Base-by-base conservation (phyloP, 116 monocot genomes). In the Thalassia testudinum region DNA sequence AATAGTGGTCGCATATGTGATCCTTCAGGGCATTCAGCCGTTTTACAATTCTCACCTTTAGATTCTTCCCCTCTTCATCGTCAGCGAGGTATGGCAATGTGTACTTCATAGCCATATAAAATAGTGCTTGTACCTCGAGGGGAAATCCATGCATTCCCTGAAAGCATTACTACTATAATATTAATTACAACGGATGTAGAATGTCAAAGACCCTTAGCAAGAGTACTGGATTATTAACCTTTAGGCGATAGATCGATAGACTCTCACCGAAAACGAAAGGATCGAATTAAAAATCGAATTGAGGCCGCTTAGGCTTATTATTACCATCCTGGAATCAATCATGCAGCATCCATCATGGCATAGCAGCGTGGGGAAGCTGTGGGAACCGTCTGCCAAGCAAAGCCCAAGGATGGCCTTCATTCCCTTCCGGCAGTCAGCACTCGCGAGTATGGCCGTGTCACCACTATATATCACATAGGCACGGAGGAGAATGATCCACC, bases 111-210 rank as follows among this genome's bases (percentile, higher is more conserved):
- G 66, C 71, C 71, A 64, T 71, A 44, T 59, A 63, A 48, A 71
- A 71, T 20, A 71, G 57, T 21, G 71, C 63, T 71, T 71, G 71
- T 24, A 71, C 64, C 59, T 71, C 71, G 27, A 71, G 64, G 6
- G 71, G 71, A 53, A 64, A 64, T 8, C 71, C 71, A 37, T 71
- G 64, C 11, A 71, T 19, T 24, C 71, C 71, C 71, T 71, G 57
- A 40, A 14, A 40, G 14, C 14, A n/a, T n/a, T n/a, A n/a, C n/a
- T n/a, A n/a, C n/a, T n/a, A n/a, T n/a, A n/a, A n/a, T n/a, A n/a
- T n/a, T n/a, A n/a, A n/a, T n/a, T n/a, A n/a, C n/a, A n/a, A n/a
- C n/a, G n/a, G n/a, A n/a, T n/a, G n/a, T n/a, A n/a, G n/a, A n/a
- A n/a, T n/a, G n/a, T n/a, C n/a, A n/a, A n/a, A n/a, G n/a, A n/a